Evolutionary conservation across 2,329 filamentous ascomycete genomes (phyloP).

Genomic region (Nigrograna mackinnonii): DNA sequence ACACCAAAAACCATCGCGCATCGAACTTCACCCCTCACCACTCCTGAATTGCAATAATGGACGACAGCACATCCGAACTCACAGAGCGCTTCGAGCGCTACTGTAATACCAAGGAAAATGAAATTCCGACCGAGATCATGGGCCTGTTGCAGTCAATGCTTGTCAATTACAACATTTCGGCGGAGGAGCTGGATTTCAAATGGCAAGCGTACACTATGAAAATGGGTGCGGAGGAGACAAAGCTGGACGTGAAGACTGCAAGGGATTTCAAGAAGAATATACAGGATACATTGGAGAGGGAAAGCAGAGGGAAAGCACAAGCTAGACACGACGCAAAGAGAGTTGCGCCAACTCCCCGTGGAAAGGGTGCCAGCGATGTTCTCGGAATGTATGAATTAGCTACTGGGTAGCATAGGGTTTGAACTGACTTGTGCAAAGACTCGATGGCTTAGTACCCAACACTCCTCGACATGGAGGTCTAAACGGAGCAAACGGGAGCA

Average conservation of each 20-base stretch:
- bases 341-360: slow-evolving; percentile 63
- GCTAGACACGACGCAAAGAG: slow-evolving; percentile 65
- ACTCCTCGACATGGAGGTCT: slow-evolving; percentile 45
- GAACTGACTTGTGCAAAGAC: slow-evolving; percentile 31
- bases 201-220: slow-evolving; percentile 98
- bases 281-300: slow-evolving; percentile 81
- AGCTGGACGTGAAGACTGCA: slow-evolving; percentile 70
- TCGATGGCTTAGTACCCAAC: slow-evolving; percentile 51
- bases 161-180: slow-evolving; percentile 76
- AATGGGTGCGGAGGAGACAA: slow-evolving; percentile 81
- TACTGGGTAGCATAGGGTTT: slow-evolving; percentile 4
- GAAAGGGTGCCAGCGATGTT: slow-evolving; percentile 65
- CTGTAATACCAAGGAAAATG: slow-evolving; percentile 45
- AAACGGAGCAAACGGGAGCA: slow-evolving; percentile 48
- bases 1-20: slow-evolving; percentile 1
- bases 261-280: slow-evolving; percentile 84
- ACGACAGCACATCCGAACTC: slow-evolving; percentile 55
- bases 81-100: slow-evolving; percentile 67
- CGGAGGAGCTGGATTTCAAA: slow-evolving; percentile 94
- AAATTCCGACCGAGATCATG: slow-evolving; percentile 76
- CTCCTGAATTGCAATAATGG: slow-evolving; percentile 44
- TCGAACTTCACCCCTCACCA: slow-evolving; percentile 9
- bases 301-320: slow-evolving; percentile 68
- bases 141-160: slow-evolving; percentile 84
- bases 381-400: slow-evolving; percentile 70